A percentile compares a stretch with the other conserved stretches of the same genome.
phyloP scores from a whole-genome alignment of 2,329 filamentous ascomycete species.

The Epichloe sp. region DNA sequence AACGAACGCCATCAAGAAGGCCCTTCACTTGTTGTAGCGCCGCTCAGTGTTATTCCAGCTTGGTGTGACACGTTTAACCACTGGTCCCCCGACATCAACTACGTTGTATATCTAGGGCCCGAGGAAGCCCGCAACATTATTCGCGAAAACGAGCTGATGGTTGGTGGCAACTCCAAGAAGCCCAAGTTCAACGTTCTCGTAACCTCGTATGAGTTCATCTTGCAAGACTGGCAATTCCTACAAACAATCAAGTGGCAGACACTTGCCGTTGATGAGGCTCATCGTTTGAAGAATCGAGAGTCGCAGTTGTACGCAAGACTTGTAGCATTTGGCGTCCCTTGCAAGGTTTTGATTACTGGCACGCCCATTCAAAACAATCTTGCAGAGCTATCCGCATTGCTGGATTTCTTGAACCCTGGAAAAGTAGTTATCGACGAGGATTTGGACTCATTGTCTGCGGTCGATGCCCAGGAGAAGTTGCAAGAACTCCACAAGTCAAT shows the following conservation, averaged over 20 bases:
- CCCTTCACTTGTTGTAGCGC: slow-evolving; percentile 93
- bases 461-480: slow-evolving; percentile 76
- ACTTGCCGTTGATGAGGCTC: slow-evolving; percentile 89
- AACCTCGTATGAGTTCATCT: slow-evolving; percentile 94
- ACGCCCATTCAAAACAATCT: slow-evolving; percentile 97
- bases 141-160: slow-evolving; percentile 75
- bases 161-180: slow-evolving; percentile 74
- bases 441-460: slow-evolving; percentile 64
- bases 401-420: slow-evolving; percentile 96
- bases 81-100: slow-evolving; percentile 93
- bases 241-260: slow-evolving; percentile 95
- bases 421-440: slow-evolving; percentile 84
- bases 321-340: slow-evolving; percentile 73
- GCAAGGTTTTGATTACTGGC: slow-evolving; percentile 85
- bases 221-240: slow-evolving; percentile 72
- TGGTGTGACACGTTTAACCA: slow-evolving; percentile 97
- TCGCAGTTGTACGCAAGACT: slow-evolving; percentile 84
- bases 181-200: slow-evolving; percentile 96
- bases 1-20: slow-evolving; percentile 84
- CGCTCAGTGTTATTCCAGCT: slow-evolving; percentile 89
- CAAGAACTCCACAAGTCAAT: slow-evolving; percentile 75
- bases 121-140: slow-evolving; percentile 78
- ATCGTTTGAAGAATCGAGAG: slow-evolving; percentile 90
- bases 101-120: slow-evolving; percentile 90
- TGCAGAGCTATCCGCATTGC: slow-evolving; percentile 77